Evolutionary conservation across 192 early-diverging fungal species (phyloP).

Genomic region (Coemansia asiatica): DNA sequence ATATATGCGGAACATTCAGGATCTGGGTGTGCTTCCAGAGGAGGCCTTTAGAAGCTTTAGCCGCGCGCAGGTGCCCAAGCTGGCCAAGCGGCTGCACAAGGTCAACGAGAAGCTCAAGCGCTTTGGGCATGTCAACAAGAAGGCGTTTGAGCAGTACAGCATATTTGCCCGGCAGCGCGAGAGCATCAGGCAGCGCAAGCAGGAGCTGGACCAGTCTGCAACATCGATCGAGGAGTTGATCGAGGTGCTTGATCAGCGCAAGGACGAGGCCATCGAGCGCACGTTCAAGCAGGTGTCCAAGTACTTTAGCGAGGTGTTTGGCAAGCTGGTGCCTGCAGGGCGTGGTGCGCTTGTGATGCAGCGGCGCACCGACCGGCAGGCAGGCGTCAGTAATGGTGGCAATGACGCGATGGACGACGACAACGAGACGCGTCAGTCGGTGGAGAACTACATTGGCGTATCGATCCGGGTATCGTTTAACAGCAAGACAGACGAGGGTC

Average conservation of each 20-base stretch:
- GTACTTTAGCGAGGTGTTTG: slow-evolving; percentile 87
- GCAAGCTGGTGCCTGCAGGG: slow-evolving; percentile 85
- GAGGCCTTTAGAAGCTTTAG: slow-evolving; percentile 76
- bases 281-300: slow-evolving; percentile 92
- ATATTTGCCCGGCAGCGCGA: slow-evolving; percentile 92
- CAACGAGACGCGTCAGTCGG: slow-evolving; percentile 27
- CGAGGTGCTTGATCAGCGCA: slow-evolving; percentile 86
- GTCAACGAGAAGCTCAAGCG: slow-evolving; percentile 85
- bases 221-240: slow-evolving; percentile 86
- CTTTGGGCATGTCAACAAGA: slow-evolving; percentile 96
- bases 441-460: slow-evolving; percentile 90
- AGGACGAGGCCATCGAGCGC: slow-evolving; percentile 95
- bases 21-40: slow-evolving; percentile 92
- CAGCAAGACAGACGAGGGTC: slow-evolving; percentile 79
- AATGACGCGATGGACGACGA: slow-evolving; percentile 50
- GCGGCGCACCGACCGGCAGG: slow-evolving; percentile 59
- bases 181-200: slow-evolving; percentile 75
- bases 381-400: slow-evolving; percentile 34
- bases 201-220: slow-evolving; percentile 81
- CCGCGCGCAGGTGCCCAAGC: slow-evolving; percentile 52
- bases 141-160: slow-evolving; percentile 96
- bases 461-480: slow-evolving; percentile 94
- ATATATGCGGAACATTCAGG: slow-evolving; percentile 81
- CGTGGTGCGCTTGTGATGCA: slow-evolving; percentile 85
- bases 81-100: slow-evolving; percentile 68